Percentiles rank a stretch among this genome's conserved stretches.
Evolutionary conservation across 441 rosid species (phyloP).

Genomic region (Omphalea diandra): DNA sequence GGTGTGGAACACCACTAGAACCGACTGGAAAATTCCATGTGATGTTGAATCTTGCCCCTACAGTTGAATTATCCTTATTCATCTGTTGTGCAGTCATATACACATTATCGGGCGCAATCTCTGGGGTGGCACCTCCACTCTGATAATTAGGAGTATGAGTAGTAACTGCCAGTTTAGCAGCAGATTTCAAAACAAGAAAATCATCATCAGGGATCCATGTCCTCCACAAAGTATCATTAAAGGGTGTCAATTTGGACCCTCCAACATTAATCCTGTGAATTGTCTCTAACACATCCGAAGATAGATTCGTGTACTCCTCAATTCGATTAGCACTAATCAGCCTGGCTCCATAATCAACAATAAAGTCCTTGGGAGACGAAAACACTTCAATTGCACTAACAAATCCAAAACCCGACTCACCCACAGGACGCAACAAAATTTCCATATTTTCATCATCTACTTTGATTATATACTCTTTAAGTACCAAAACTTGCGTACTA

Average conservation of each 20-base stretch:
- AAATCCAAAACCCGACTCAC: constrained; percentile 53
- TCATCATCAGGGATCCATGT: constrained; percentile 43
- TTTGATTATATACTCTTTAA: constrained; percentile 58
- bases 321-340: constrained; percentile 38
- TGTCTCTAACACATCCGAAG: constrained; percentile 48
- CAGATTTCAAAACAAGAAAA: constrained; percentile 15
- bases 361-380: constrained; percentile 60
- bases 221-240: constrained; percentile 40
- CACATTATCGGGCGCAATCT: constrained; percentile 34
- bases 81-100: constrained; percentile 38
- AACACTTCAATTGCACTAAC: constrained; percentile 75
- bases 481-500: constrained; percentile 33
- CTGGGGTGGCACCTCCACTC: fast-evolving
- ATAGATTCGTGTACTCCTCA: constrained; percentile 48
- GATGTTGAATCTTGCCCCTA: not conserved
- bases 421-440: constrained; percentile 46
- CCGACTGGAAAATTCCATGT: constrained; percentile 36
- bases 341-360: constrained; percentile 67
- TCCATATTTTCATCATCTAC: constrained; percentile 42
- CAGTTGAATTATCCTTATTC: constrained; percentile 12
- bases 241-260: constrained; percentile 33
- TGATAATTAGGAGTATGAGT: fast-evolving
- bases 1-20: constrained; percentile 28
- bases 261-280: constrained; percentile 53
- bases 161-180: constrained; percentile 12